Evolutionary conservation across 345 rosid genomes (phyloP).

Genomic region (Tarenaya hassleriana): DNA sequence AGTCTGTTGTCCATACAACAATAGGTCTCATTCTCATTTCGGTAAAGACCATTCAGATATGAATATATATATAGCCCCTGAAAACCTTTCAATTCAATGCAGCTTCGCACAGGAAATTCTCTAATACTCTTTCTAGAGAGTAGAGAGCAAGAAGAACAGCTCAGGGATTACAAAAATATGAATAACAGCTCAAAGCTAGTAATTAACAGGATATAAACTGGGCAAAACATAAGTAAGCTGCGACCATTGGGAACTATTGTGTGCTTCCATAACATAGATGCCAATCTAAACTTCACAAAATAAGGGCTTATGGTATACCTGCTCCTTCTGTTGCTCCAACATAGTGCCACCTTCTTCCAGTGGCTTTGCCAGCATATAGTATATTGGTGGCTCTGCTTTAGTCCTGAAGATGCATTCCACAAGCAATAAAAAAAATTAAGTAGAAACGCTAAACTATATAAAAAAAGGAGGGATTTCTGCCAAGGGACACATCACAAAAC

Average conservation of each 20-base stretch:
- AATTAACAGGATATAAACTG: no score
- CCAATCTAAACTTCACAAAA: slow-evolving; percentile 6
- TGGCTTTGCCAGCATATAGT: slow-evolving; percentile 62
- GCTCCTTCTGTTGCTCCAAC: slow-evolving; percentile 60
- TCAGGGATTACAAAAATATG: no score
- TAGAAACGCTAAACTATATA: slow-evolving; percentile 7
- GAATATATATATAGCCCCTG: no score
- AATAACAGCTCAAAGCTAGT: no score
- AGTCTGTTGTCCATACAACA: no score
- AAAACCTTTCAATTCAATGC: no score
- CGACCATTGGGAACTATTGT: not conserved
- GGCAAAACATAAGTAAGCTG: not conserved
- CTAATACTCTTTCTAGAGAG: no score
- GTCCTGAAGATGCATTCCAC: slow-evolving; percentile 59
- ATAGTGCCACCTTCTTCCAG: slow-evolving; percentile 50
- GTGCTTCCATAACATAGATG: slow-evolving; percentile 6
- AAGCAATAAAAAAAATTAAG: slow-evolving; percentile 23
- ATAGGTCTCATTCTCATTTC: no score
- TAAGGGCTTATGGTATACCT: slow-evolving; percentile 33
- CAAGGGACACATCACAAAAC: slow-evolving; percentile 32
- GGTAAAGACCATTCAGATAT: no score
- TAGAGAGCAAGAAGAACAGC: no score
- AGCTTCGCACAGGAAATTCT: no score
- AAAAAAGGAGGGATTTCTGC: slow-evolving; percentile 15
- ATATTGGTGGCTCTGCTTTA: slow-evolving; percentile 77